phyloP scores from a whole-genome alignment of 2,329 filamentous ascomycete genomes.

The Fusarium nisikadoi region DNA sequence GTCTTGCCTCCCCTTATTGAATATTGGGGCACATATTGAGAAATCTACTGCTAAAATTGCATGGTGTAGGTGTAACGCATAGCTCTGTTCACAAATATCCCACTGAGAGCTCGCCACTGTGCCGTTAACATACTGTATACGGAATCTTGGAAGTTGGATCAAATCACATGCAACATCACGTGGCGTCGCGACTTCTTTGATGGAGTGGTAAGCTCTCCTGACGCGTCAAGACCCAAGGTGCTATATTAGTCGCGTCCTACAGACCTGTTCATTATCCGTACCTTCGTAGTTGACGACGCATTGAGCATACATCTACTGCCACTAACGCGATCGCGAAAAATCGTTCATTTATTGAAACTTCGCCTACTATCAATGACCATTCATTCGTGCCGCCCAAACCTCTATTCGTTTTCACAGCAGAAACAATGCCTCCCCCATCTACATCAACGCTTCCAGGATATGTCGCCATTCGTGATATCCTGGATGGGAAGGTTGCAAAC shows the following conservation, averaged over 20 bases:
- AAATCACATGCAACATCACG: slow-evolving; percentile 41
- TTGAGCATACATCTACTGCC: not conserved
- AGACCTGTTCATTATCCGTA: not conserved
- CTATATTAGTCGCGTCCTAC: slow-evolving; percentile 30
- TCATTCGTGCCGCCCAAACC: not conserved
- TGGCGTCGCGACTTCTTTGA: slow-evolving; percentile 37
- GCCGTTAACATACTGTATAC: not conserved
- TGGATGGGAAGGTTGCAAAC: slow-evolving; percentile 51
- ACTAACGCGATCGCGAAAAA: slow-evolving; percentile 17
- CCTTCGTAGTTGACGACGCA: slow-evolving; percentile 8
- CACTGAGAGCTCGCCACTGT: slow-evolving; percentile 7
- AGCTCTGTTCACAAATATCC: not conserved
- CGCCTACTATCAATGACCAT: not conserved
- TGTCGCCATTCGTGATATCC: slow-evolving; percentile 53
- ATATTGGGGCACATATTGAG: not conserved
- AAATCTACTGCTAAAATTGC: not conserved
- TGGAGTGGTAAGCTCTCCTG: slow-evolving; percentile 2
- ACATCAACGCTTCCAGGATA: slow-evolving; percentile 39
- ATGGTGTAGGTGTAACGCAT: not conserved
- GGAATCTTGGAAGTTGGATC: not conserved
- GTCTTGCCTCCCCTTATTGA: not conserved
- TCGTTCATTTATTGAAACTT: not conserved
- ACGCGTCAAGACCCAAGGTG: slow-evolving; percentile 18
- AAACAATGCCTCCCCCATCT: slow-evolving; percentile 6
- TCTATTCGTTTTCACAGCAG: slow-evolving; percentile 10